Base-by-base conservation (phyloP, 768 basidiomycete genomes). In the Hygrophorus pudorinus region DNA sequence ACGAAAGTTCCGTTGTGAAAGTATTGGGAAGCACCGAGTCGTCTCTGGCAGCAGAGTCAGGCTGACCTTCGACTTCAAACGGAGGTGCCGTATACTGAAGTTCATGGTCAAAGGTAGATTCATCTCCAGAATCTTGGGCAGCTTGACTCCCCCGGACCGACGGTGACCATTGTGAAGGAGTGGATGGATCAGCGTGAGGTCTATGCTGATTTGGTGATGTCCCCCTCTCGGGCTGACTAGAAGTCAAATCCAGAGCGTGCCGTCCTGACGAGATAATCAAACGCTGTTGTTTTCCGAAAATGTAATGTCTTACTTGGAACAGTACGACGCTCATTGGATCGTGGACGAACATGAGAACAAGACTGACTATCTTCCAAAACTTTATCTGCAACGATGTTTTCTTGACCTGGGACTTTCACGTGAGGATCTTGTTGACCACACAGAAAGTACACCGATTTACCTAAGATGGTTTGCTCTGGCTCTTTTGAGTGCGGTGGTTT, bases 51-150 rank as follows among this genome's bases (percentile, higher is more conserved):
- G 12, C 31, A 24, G 48, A 17, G 47, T 31, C 28, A 36, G 9
- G n/a, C 24, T 21, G 18, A n/a, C n/a, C 7, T 21, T 21, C 21
- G 8, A 17, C 17, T 10, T 20, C 20, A 18, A 27, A 28, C 12
- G 14, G 10, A 10, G 14, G n/a, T n/a, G 9, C 24, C 20, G 7
- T 14, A 30, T 14, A 5, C 17, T 42, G 14, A 14, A 2, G 2
- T 16, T 32, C 21, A 31, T 14, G 18, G 18, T 33, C 14, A 16
- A 47, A 49, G 14, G 51, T 20, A 4, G 54, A 49, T 45, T 47
- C 51, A 2, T 38, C 7, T 11, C 18, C 28, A 8, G 32, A 39
- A 28, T 7, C 38, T 11, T 41, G 35, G 17, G 12, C 12, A n/a
- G 18, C 36, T 38, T 29, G 42, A 41, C 17, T 45, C 12, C 49